Base-by-base conservation (phyloP, 495 filamentous ascomycete species). In the Letharia columbiana region DNA sequence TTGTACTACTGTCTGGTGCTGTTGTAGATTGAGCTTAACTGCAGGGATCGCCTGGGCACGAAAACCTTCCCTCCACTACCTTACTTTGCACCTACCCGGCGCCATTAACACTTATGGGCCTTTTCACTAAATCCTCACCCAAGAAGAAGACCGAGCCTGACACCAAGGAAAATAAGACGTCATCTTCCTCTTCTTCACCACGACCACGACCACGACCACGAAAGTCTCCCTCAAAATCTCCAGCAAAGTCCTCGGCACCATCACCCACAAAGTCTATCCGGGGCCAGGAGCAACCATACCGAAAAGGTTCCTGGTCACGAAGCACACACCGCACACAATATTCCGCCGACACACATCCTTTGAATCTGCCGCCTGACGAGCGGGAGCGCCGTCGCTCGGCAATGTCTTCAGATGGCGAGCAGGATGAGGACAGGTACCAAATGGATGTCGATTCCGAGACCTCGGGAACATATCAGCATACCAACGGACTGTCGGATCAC, bases 281-380 rank as follows among this genome's bases (percentile, higher is more conserved):
- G 42, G 62, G 69, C 33, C 65, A 47, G 28, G 71, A 73, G 23
- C 61, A 66, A 56, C 74, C 75, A 8, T 76, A 75, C 68, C 75
- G 72, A 72, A 74, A 73, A 66, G 73, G 71, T 54, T 73, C 77
- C 49, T 75, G 73, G 41, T 72, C 73, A 40, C 70, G 75, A 44
- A 73, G 76, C 60, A 66, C 62, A 31, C 49, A 64, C 42, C 64
- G 64, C 35, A 69, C 71, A 44, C 57, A 65, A 68, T 63, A 65
- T 42, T 49, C 40, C 72, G 81, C 81, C 60, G 84, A 91, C 68
- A 83, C 81, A 11, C 92, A 96, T 75, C 92, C 92, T 45, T 81
- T 96, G 60, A 96, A 96, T 73, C 84, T 93, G 42, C 91, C 88
- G 4, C 91, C 90, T 49, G 90, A 94, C 76, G 86, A 95, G 82